These are phyloP conservation scores for Microthyrium microscopicum DNA, from an alignment of 2,329 filamentous ascomycete species.

Conservation along the genomic window DNA sequence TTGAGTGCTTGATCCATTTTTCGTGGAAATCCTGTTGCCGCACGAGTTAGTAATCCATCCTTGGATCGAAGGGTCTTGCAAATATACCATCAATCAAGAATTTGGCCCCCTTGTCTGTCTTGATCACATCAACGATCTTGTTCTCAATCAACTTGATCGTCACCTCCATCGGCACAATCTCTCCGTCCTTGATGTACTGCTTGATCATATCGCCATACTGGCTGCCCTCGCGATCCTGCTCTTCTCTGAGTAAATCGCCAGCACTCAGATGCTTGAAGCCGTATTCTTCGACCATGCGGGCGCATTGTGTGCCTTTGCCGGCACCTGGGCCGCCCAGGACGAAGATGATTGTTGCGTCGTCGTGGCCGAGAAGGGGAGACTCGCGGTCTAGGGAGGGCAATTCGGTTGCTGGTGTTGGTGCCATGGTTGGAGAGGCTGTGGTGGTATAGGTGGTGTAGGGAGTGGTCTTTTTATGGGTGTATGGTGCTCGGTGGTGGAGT, in stretches of 20 bases:
- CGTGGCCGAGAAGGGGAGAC: slow-evolving; percentile 54
- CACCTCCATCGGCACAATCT: slow-evolving; percentile 97
- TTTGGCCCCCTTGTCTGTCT: slow-evolving; percentile 41
- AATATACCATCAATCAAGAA: slow-evolving; percentile 51
- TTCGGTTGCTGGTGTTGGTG: slow-evolving; percentile 10
- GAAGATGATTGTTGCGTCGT: slow-evolving; percentile 81
- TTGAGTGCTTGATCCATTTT: slow-evolving; percentile 94
- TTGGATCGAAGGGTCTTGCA: not conserved
- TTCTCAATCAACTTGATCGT: slow-evolving; percentile 89
- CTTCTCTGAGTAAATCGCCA: slow-evolving; percentile 81
- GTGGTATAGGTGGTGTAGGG: too few species aligned
- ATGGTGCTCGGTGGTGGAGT: not conserved
- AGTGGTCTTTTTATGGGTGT: not conserved
- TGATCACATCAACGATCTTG: slow-evolving; percentile 62
- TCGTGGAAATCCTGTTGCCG: slow-evolving; percentile 57
- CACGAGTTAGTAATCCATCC: not conserved
- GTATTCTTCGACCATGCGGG: slow-evolving; percentile 71
- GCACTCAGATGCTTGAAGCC: slow-evolving; percentile 87
- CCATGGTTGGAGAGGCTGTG: slow-evolving; percentile 14
- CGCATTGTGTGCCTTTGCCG: slow-evolving; percentile 93
- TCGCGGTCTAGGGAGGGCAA: slow-evolving; percentile 32
- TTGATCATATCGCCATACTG: slow-evolving; percentile 89
- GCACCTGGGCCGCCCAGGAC: slow-evolving; percentile 90
- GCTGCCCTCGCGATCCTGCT: slow-evolving; percentile 73
- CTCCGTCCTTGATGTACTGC: slow-evolving; percentile 81